Conservation (phyloP, 257 asterid genomes). For the Nicotiana obtusifolia region DNA sequence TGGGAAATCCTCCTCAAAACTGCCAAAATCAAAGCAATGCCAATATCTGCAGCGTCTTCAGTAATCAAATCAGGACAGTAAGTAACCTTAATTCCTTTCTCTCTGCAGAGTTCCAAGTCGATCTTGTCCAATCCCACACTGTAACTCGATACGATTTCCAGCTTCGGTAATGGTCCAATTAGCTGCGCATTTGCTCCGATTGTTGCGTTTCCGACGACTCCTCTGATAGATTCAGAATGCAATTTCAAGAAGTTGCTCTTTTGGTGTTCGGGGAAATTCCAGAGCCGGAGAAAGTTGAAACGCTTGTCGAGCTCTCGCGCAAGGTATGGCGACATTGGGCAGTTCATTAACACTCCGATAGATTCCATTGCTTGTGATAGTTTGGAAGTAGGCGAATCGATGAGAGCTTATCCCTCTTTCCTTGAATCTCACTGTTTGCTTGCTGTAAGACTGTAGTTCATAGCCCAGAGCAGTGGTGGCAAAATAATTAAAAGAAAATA, state of each 20-base stretch:
- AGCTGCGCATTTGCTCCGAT: slow-evolving; percentile 46
- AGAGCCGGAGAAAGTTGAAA: slow-evolving; percentile 60
- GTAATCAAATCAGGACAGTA: slow-evolving; percentile 81
- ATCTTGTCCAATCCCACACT: slow-evolving; percentile 84
- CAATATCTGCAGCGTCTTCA: slow-evolving; percentile 84
- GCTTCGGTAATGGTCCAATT: slow-evolving; percentile 55
- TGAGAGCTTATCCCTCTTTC: not conserved
- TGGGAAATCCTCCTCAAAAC: slow-evolving; percentile 54
- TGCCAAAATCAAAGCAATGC: slow-evolving; percentile 67
- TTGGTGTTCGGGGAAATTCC: slow-evolving; percentile 43
- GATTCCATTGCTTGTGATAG: slow-evolving; percentile 36
- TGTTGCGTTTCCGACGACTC: slow-evolving; percentile 52
- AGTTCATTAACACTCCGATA: slow-evolving; percentile 54
- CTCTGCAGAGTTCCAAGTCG: slow-evolving; percentile 60
- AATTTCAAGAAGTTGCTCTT: slow-evolving; percentile 33
- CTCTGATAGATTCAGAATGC: slow-evolving; percentile 55
- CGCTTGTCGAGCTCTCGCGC: slow-evolving; percentile 64
- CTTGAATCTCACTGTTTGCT: not conserved
- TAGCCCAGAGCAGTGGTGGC: not conserved
- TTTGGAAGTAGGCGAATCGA: not conserved
- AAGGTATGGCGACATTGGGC: slow-evolving; percentile 51
- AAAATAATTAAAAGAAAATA: too few relatives aligned
- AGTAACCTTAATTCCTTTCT: slow-evolving; percentile 72
- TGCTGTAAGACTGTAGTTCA: not conserved
- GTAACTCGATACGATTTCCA: slow-evolving; percentile 61